Evolutionary conservation across 768 basidiomycete species (phyloP).

Genomic region (Phanerochaete carnosa): DNA sequence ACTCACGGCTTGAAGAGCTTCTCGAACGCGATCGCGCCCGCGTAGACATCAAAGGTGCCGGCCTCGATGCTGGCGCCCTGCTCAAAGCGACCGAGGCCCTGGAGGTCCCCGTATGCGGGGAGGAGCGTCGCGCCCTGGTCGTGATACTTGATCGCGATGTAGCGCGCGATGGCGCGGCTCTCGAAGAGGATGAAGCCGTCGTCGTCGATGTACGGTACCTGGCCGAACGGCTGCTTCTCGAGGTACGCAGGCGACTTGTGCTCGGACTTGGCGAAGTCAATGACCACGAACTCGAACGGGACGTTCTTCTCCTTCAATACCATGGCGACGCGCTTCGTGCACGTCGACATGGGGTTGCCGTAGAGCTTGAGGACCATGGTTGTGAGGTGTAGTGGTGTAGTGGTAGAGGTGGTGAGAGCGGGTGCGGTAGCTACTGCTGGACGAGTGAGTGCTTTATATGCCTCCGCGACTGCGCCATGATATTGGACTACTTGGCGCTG

Average conservation of each 20-base stretch:
- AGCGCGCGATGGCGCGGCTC: conserved; percentile 58
- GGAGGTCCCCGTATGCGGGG: conserved; percentile 35
- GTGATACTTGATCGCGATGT: conserved; percentile 51
- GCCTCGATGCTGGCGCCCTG: conserved; percentile 45
- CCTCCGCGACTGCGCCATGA: background rate
- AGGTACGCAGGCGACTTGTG: conserved; percentile 45
- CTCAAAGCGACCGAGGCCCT: conserved; percentile 38
- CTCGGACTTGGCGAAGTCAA: conserved; percentile 41
- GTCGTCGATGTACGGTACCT: conserved; percentile 50
- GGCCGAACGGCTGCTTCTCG: conserved; percentile 60
- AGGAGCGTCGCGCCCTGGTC: conserved; percentile 47
- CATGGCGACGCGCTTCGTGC: conserved; percentile 48
- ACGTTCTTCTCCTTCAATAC: conserved; percentile 55
- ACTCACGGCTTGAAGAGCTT: conserved; percentile 49
- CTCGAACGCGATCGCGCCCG: conserved; percentile 40
- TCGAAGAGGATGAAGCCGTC: conserved; percentile 64
- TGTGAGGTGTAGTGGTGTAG: background rate
- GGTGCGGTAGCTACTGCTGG: background rate
- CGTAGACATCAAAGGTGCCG: conserved; percentile 51
- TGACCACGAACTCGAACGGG: conserved; percentile 38
- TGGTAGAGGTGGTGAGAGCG: background rate
- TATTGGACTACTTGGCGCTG: background rate
- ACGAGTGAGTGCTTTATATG: background rate
- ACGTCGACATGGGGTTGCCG: conserved; percentile 38
- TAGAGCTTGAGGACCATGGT: conserved; percentile 36